Percentiles rank a stretch among this genome's conserved stretches.
Conservation (phyloP, 495 filamentous ascomycete genomes). For the Neurospora sublineolata region DNA sequence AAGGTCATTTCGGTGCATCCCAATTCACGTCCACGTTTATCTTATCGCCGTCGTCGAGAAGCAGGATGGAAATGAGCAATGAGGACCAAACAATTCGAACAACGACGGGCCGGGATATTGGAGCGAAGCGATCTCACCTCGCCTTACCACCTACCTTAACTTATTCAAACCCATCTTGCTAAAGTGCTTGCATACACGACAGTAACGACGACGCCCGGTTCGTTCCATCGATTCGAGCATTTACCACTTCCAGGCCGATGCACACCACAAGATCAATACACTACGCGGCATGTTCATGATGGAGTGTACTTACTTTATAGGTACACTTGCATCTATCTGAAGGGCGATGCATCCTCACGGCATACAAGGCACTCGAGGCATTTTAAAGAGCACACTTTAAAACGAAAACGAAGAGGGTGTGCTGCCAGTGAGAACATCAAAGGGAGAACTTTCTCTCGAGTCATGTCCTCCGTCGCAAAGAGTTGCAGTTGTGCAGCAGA, state of each 20-base stretch:
- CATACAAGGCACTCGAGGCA: background rate
- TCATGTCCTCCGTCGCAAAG: background rate
- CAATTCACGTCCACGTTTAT: background rate
- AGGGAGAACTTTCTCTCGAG: background rate
- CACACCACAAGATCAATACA: background rate
- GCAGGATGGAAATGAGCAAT: background rate
- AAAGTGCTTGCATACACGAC: background rate
- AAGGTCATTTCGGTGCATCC: background rate
- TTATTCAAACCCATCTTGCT: background rate
- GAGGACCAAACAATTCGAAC: background rate
- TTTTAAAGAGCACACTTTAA: background rate
- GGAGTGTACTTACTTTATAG: background rate
- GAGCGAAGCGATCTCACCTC: background rate
- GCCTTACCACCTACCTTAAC: background rate
- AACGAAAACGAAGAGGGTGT: background rate
- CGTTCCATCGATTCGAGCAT: background rate
- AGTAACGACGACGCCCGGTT: background rate
- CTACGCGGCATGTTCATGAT: background rate
- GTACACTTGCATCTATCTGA: background rate
- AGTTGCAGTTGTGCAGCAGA: background rate
- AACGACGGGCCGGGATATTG: background rate
- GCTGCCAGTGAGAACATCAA: background rate
- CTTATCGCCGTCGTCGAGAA: background rate
- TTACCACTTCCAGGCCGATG: background rate
- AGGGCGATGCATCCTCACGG: background rate